Conservation (phyloP, 495 filamentous ascomycete species). For the Penicillium cosmopolitanum region DNA sequence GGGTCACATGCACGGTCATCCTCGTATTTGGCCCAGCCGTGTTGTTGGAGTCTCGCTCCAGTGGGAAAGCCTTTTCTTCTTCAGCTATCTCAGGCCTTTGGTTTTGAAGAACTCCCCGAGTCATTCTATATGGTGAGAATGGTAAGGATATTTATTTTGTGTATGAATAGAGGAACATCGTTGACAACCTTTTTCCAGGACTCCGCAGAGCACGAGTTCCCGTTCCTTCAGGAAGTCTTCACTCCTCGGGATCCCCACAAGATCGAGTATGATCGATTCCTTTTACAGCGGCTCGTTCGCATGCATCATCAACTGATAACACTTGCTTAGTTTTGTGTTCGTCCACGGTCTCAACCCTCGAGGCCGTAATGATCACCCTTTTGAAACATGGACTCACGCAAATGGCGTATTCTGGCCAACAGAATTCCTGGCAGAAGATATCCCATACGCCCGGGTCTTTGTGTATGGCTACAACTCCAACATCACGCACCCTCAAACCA, state of each 20-base stretch:
- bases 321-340: slow-evolving; percentile 36
- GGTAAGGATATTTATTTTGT: slow-evolving; percentile 6
- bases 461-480: slow-evolving; percentile 50
- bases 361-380: slow-evolving; percentile 42
- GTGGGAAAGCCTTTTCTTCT: not conserved
- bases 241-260: slow-evolving; percentile 34
- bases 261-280: slow-evolving; percentile 32
- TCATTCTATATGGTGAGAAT: slow-evolving; percentile 6
- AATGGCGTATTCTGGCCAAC: slow-evolving; percentile 46
- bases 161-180: not conserved
- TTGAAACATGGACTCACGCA: slow-evolving; percentile 43
- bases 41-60: not conserved
- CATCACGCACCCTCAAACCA: slow-evolving; percentile 40
- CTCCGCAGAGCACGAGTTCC: slow-evolving; percentile 34
- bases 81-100: not conserved
- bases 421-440: slow-evolving; percentile 44
- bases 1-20: slow-evolving; percentile 14
- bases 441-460: slow-evolving; percentile 44
- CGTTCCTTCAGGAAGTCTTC: slow-evolving; percentile 41
- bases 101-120: not conserved
- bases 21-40: slow-evolving; percentile 15
- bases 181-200: slow-evolving; percentile 22
- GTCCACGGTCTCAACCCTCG: slow-evolving; percentile 45
- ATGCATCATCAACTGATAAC: not conserved
- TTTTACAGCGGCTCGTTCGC: not conserved